These are phyloP conservation scores for Mucor piriformis DNA, from an alignment of 371 early-diverging fungal genomes.

Conservation along the genomic window DNA sequence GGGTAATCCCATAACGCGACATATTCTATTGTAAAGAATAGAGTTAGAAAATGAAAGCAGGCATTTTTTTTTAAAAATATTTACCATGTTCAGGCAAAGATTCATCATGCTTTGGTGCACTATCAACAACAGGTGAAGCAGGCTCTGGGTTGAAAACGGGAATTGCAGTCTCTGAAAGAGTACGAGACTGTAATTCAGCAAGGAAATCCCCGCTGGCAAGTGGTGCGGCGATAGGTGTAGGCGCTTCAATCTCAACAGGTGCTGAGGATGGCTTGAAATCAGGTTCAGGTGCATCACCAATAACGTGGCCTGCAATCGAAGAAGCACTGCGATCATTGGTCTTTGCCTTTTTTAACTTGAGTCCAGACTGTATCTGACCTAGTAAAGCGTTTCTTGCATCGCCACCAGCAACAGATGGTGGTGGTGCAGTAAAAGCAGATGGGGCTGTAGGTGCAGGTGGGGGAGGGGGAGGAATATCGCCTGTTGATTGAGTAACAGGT, in stretches of 20 bases:
- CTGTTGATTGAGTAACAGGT: slow-evolving; percentile 1
- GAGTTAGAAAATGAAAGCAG: neutral
- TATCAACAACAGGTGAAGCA: neutral
- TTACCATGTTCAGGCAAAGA: slow-evolving; percentile 13
- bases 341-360: slow-evolving; percentile 30
- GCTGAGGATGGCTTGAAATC: neutral
- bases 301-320: slow-evolving; percentile 36
- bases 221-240: slow-evolving; percentile 60
- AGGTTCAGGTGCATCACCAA: neutral
- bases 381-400: slow-evolving; percentile 41
- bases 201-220: slow-evolving; percentile 49
- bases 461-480: slow-evolving; percentile 17
- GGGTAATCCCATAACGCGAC: slow-evolving; percentile 45
- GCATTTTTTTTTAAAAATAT: neutral
- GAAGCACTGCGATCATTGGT: slow-evolving; percentile 52
- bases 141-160: slow-evolving; percentile 4
- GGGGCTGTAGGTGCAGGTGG: slow-evolving; percentile 28
- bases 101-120: slow-evolving; percentile 8
- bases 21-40: slow-evolving; percentile 21
- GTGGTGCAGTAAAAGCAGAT: slow-evolving; percentile 14
- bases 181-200: slow-evolving; percentile 40
- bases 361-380: slow-evolving; percentile 48
- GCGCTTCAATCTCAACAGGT: slow-evolving; percentile 26
- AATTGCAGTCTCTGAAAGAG: slow-evolving; percentile 4
- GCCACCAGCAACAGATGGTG: slow-evolving; percentile 5